Evolutionary conservation across 2,329 filamentous ascomycete species (phyloP), one percentile per base, ranked within the genome.

Genomic region (Colletotrichum sansevieriae): DNA sequence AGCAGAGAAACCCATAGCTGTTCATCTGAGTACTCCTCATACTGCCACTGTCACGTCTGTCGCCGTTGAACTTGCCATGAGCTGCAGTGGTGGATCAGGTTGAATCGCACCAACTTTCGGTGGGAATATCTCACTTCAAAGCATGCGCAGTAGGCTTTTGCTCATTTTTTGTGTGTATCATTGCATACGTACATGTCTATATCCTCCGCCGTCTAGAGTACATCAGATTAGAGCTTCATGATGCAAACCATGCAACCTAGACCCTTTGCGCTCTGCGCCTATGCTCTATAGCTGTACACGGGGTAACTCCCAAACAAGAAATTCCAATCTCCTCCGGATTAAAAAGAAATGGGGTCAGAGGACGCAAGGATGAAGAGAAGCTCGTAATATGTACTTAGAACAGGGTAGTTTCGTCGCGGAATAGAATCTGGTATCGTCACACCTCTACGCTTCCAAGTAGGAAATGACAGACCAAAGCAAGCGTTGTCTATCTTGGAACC

Each of bases 161-260:
- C 33, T 41, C 15, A 41, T 20, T 33, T 37, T 51, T 52, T 62
- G 10, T 46, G 43, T 70, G 43, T 70, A 61, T 71, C 61, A 71
- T 76, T 78, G 78, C 79, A 75, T 80, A 78, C 78, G 75, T 78
- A 78, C 77, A 76, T 79, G 74, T 80, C 78, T 81, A 79, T 79
- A 73, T 74, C 74, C 72, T 79, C 78, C 78, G 77, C 79, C 78
- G 74, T 81, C 79, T 81, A 80, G 75, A 78, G 75, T 80, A 80
- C 78, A 79, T 79, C 74, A 76, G 70, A 80, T 80, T 78, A 80
- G 75, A 80, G 76, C 74, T 73, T 76, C 73, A 72, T 79, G 74
- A 80, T 79, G 75, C 76, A 75, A 73, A 71, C 74, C 74, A 75
- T 77, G 73, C 74, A 72, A 73, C 75, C 72, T 72, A 73, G 73